These are phyloP conservation scores for Nicotiana paniculata DNA, from an alignment of 257 asterid species.

Conservation along the genomic window DNA sequence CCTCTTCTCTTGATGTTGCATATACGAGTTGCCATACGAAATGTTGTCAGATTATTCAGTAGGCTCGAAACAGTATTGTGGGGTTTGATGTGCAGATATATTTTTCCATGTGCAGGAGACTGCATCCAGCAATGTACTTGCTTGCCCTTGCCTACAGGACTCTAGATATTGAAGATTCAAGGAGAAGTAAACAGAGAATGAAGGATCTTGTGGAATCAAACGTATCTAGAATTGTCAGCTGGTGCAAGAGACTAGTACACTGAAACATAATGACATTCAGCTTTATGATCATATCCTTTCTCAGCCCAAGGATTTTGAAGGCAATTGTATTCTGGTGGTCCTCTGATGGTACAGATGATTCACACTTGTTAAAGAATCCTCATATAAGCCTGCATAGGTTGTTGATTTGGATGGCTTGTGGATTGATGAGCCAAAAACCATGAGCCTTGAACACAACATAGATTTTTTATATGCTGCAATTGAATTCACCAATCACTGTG, in stretches of 20 bases:
- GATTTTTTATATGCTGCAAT: neutral
- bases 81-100: constrained; percentile 8
- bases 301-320: neutral
- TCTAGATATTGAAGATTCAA: constrained; percentile 72
- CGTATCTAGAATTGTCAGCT: constrained; percentile 42
- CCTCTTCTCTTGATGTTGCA: neutral
- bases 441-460: neutral
- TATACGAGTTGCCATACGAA: neutral
- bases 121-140: constrained; percentile 91
- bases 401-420: neutral
- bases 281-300: neutral
- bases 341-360: neutral
- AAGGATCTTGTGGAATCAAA: constrained; percentile 56
- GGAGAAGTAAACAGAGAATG: constrained; percentile 41
- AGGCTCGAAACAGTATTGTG: neutral
- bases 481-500: neutral
- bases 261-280: neutral
- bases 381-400: neutral
- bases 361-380: neutral
- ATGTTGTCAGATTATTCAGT: neutral
- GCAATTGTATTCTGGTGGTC: neutral
- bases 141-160: constrained; percentile 89
- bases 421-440: neutral
- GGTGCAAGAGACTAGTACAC: constrained; percentile 45
- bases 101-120: constrained; percentile 59